Evolutionary conservation across 495 filamentous ascomycete genomes (phyloP), one percentile per base, ranked within the genome.

Genomic region (Xylaria longipes): DNA sequence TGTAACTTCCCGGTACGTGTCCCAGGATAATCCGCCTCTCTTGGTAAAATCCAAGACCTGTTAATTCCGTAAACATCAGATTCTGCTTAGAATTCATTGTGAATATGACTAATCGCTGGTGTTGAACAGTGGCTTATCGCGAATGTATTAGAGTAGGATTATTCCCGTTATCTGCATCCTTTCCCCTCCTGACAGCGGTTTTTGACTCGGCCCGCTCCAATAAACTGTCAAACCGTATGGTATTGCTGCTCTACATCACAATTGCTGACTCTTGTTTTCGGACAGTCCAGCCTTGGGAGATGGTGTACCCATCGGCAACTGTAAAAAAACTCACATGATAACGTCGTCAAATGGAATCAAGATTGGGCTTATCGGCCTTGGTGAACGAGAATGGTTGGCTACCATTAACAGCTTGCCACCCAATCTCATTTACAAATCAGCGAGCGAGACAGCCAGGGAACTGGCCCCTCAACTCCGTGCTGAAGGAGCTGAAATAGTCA

Each of bases 1-100:
- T 96, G 93, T 83, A 84, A 84, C 25, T 97, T 97, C 71, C 94
- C 94, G 3, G 97, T 94, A 94, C 86, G 97, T 1, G 82, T 95
- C 20, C 22, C 22, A 7, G 22, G 31, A 37, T 1, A 43, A 37
- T 8, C 65, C 0, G 29, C 35, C 14, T 63, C 54, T 25, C 31
- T 22, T 25, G 52, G 43, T 12, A 14, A 25, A 17, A 22, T 35
- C 11, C 4, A 1, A 15, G 22, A 15, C 14, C 3, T 5, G 9
- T n/a, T 29, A 63, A 29, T 27, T n/a, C 9, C 22, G 17, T 27
- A 17, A 6, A 63, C 60, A 27, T 3, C 60, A 41, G 11, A 37
- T 2, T 22, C 11, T 37, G 33, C 8, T 29, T 54, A 12, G 9
- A 29, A 29, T n/a, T 37, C 14, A 58, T n/a, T 22, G 3, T 60